Percentiles rank a stretch among this genome's conserved stretches.
Evolutionary conservation across 257 asterid species (phyloP).

Genomic region (Capsicum baccatum): DNA sequence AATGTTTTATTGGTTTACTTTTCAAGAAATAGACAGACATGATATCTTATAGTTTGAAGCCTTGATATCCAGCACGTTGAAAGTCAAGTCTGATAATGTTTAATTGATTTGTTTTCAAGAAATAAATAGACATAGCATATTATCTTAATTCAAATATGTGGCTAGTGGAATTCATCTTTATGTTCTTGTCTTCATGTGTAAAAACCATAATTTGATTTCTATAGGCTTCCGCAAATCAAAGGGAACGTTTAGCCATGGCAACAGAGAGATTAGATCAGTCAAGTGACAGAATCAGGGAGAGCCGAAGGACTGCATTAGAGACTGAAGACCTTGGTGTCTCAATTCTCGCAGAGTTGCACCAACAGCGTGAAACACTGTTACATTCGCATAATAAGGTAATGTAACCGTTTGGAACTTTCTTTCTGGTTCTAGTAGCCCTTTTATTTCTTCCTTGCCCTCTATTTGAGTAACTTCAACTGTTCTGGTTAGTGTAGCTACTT

Average conservation of each 20-base stretch:
- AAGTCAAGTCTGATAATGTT: not conserved
- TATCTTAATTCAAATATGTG: constrained; percentile 1
- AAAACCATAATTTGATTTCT: constrained; percentile 26
- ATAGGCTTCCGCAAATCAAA: constrained; percentile 81
- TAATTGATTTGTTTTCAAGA: not conserved
- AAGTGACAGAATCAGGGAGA: constrained; percentile 75
- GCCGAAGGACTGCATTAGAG: constrained; percentile 81
- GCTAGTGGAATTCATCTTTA: not conserved
- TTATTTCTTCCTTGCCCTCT: not conserved
- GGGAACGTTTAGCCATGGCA: constrained; percentile 79
- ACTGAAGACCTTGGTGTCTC: constrained; percentile 90
- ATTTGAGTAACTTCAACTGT: not conserved
- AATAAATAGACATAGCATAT: not conserved
- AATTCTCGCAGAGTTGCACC: constrained; percentile 88
- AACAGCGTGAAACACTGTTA: constrained; percentile 90
- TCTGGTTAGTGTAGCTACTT: not conserved
- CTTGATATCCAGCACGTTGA: constrained; percentile 9
- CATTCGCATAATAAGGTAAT: constrained; percentile 81
- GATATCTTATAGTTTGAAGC: not conserved
- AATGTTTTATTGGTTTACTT: too few relatives aligned
- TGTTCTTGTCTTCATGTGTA: not conserved
- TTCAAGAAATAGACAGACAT: too few relatives aligned
- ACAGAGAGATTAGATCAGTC: constrained; percentile 88
- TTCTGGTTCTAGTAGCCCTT: constrained; percentile 17
- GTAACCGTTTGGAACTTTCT: not conserved